A percentile compares a stretch with the other conserved stretches of the same genome.
These are phyloP conservation scores for Yamadazyma nakazawae DNA, from an alignment of 805 yeast genomes.

Conservation along the genomic window DNA sequence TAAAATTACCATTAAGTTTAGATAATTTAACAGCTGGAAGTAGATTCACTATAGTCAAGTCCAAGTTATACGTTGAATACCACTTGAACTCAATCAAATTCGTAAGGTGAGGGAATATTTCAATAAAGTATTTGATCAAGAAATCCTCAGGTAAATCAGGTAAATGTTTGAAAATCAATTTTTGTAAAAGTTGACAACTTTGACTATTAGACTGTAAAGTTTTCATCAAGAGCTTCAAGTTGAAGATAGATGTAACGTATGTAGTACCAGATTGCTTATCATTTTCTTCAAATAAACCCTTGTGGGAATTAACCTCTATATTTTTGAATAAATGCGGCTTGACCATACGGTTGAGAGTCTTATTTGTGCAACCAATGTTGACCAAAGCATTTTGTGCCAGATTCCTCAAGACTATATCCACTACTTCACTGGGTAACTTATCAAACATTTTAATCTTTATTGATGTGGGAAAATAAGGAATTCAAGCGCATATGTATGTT, in stretches of 20 bases:
- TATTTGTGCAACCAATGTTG: slow-evolving; percentile 14
- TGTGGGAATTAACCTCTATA: slow-evolving; percentile 16
- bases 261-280: slow-evolving; percentile 1
- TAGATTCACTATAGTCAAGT: slow-evolving; percentile 11
- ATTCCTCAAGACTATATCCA: slow-evolving; percentile 12
- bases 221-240: slow-evolving; percentile 19
- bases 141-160: slow-evolving; percentile 27
- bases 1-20: slow-evolving; percentile 18
- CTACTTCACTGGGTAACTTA: slow-evolving; percentile 20
- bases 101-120: slow-evolving; percentile 16
- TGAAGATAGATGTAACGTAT: slow-evolving; percentile 15
- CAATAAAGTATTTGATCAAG: slow-evolving; percentile 14
- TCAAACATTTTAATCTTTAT: slow-evolving; percentile 13
- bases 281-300: neutral
- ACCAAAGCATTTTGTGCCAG: slow-evolving; percentile 17
- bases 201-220: slow-evolving; percentile 11
- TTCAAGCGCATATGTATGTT: neutral
- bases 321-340: slow-evolving; percentile 16
- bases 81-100: slow-evolving; percentile 18
- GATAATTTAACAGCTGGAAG: slow-evolving; percentile 14
- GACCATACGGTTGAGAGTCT: slow-evolving; percentile 8
- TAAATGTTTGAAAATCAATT: slow-evolving; percentile 13
- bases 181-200: slow-evolving; percentile 14
- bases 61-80: slow-evolving; percentile 18
- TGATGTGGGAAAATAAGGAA: neutral